Base-by-base conservation (phyloP, 2,329 filamentous ascomycete species). In the Penicillium psychrosexuale region DNA sequence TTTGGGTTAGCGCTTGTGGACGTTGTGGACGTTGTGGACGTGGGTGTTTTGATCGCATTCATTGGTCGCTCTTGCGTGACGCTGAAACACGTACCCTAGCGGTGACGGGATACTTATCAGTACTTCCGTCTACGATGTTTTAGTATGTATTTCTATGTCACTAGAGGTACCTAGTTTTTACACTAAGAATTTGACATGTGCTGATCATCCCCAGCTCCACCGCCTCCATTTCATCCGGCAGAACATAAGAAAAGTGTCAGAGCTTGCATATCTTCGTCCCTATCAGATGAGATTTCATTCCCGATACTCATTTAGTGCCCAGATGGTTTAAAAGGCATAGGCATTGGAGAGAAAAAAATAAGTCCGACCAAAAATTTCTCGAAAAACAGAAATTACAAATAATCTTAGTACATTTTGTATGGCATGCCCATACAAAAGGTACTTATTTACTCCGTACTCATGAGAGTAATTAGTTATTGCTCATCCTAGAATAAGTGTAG, bases 21-120 rank as follows among this genome's bases (percentile, higher is more conserved):
- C 8, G 39, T 45, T 37, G 30, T 42, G 22, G 22, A 24, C 22
- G 27, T 8, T 28, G 22, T 24, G 24, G 33, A 31, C 47, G 46
- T 54, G 33, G 27, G 33, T 33, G 51, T 34, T 33, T 19, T 24
- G 24, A 1, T 27, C 13, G 3, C n/a, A 34, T 17, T 55, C 47
- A 55, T 55, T 55, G 52, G 52, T 22, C 34, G 39, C 34, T 31
- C 19, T 43, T 40, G 28, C 12, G 17, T 43, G 37, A 53, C 44
- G 31, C 17, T n/a, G 17, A 28, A n/a, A 43, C 52, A 55, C 52
- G 52, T 19, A 11, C 13, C 50, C 28, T 40, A 19, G 36, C 28
- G 22, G 33, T 17, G 38, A 39, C 9, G 3, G 5, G 39, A 17
- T 42, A 27, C 45, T 22, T 42, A 1, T 11, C 22, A 9, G 28